A percentile compares a stretch with the other conserved stretches of the same genome.
Conservation (phyloP, 352 stramenopile species). For the Globisporangium takayamanum region DNA sequence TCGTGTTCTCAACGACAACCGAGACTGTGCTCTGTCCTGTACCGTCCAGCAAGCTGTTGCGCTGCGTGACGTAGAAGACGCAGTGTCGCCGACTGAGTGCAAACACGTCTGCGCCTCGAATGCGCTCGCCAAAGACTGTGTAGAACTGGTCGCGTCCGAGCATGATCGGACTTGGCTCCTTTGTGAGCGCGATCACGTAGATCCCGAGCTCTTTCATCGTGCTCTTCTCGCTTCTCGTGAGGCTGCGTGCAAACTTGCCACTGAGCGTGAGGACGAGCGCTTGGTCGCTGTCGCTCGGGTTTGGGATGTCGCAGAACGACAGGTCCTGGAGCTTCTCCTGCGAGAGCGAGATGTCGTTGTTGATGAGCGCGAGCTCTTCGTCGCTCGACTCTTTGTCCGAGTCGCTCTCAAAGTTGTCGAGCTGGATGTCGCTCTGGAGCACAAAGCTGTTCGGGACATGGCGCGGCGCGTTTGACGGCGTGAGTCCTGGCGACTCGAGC, state of each 20-base stretch:
- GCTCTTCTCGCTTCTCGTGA: slow-evolving; percentile 37
- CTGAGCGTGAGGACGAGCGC: slow-evolving; percentile 29
- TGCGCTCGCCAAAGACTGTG: slow-evolving; percentile 61
- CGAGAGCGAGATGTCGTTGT: slow-evolving; percentile 57
- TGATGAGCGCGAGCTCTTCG: slow-evolving; percentile 46
- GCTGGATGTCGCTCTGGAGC: background rate
- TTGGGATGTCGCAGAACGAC: slow-evolving; percentile 49
- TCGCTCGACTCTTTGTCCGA: slow-evolving; percentile 42
- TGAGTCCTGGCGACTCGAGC: slow-evolving; percentile 6
- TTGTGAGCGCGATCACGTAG: slow-evolving; percentile 32
- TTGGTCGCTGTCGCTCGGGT: slow-evolving; percentile 8
- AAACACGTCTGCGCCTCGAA: slow-evolving; percentile 44
- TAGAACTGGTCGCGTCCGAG: slow-evolving; percentile 53
- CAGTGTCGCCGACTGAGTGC: slow-evolving; percentile 59
- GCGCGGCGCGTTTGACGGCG: background rate
- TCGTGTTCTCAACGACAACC: slow-evolving; percentile 61
- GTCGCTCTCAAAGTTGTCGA: slow-evolving; percentile 9
- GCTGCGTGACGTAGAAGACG: slow-evolving; percentile 42
- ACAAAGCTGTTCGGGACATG: slow-evolving; percentile 4
- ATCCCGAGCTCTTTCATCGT: slow-evolving; percentile 43
- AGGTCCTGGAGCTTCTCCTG: slow-evolving; percentile 64
- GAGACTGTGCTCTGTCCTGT: slow-evolving; percentile 26
- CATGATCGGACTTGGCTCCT: slow-evolving; percentile 19
- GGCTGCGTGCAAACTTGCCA: slow-evolving; percentile 30
- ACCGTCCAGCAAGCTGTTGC: slow-evolving; percentile 19